Base-by-base conservation (phyloP, 352 stramenopile species). In the Phytophthora pinifolia region DNA sequence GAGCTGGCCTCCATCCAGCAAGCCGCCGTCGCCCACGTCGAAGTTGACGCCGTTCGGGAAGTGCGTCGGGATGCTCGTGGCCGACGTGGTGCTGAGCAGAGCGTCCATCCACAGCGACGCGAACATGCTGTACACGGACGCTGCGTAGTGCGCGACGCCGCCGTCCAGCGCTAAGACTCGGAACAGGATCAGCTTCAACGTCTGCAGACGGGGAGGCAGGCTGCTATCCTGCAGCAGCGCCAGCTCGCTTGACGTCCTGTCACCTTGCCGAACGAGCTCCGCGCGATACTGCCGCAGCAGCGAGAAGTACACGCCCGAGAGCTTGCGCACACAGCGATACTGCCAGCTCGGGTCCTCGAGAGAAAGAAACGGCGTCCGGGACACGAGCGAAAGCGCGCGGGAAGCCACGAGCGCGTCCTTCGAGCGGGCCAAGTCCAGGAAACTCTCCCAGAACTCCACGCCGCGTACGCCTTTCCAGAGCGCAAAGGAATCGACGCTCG, bases 291-390 rank as follows among this genome's bases (percentile, higher is more conserved):
- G 74, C 1, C 59, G 62, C 14, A 94, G 39, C 3, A 76, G 37
- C n/a, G 67, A 69, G 47, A 88, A 89, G 55, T 81, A 94, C 2
- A 76, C 65, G 1, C 33, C 45, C 4, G 64, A 72, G 14, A 91
- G 55, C 33, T 89, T 88, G 17, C 70, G 69, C 14, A 92, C 32
- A 35, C 78, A 90, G 8, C 71, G 76, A 45, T 89, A 90, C 39
- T 92, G 84, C 79, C 84, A 90, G 9, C 62, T 37, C 0, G 84
- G 79, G 46, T 92, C 72, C 50, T 94, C 82, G 0, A 94, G 65
- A 29, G 75, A 79, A 35, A 72, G 53, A 46, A 92, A 90, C 5
- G 82, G 76, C 6, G 70, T 83, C 20, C 67, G 65, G 2, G 56
- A 62, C 39, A 89, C 37, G 0, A 94, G 55, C 8, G 71, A 55